These are phyloP conservation scores for Casuarina glauca DNA, from an alignment of 306 rosid species.

Conservation along the genomic window DNA sequence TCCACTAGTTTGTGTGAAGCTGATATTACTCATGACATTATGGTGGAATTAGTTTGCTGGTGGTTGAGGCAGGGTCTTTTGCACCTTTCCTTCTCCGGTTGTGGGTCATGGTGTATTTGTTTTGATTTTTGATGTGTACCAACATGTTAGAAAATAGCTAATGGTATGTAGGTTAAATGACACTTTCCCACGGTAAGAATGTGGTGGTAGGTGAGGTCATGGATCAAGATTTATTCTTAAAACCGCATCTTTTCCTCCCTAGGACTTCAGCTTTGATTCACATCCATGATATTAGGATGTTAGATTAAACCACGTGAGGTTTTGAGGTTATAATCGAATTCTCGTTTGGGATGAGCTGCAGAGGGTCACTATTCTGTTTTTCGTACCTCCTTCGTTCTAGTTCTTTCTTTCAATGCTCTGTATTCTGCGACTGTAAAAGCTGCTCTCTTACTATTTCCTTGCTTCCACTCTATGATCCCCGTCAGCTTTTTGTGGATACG, in stretches of 20 bases:
- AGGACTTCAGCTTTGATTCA: neutral
- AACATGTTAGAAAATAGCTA: neutral
- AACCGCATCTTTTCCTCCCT: neutral
- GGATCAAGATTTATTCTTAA: neutral
- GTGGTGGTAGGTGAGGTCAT: neutral
- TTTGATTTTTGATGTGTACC: no score
- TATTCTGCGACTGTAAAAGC: neutral
- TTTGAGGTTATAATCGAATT: neutral
- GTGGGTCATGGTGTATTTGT: neutral
- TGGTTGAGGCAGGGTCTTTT: neutral
- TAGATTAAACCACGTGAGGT: neutral
- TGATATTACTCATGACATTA: neutral
- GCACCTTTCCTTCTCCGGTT: neutral
- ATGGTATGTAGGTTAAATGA: neutral
- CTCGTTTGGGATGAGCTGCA: neutral
- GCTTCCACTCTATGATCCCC: conserved; percentile 11
- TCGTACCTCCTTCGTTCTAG: neutral
- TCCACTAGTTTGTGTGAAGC: conserved; percentile 8
- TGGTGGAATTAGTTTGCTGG: neutral
- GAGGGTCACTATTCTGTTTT: neutral
- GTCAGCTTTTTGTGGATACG: conserved; percentile 89
- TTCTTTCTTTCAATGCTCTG: conserved; percentile 7
- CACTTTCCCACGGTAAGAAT: neutral
- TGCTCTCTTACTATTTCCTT: conserved; percentile 18
- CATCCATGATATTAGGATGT: neutral